Evolutionary conservation across 2,329 filamentous ascomycete species (phyloP), one percentile per base, ranked within the genome.

Genomic region (Diaporthe sp.): DNA sequence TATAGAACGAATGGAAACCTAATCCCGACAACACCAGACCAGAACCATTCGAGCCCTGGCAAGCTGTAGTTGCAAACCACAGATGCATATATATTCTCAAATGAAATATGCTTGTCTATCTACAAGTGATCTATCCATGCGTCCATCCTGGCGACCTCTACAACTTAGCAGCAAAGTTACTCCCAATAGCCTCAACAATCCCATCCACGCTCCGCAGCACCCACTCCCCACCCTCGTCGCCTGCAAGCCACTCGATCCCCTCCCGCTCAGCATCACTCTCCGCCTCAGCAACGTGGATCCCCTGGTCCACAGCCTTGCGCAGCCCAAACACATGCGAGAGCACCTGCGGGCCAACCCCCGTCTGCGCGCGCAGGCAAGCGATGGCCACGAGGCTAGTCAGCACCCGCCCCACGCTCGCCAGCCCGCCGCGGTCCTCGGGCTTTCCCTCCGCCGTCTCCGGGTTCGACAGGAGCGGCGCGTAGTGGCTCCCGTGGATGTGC

Each of bases 261-360:
- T 82, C 81, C 55, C 82, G 79, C 32, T 77, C 79, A 19, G 74
- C 78, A 37, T 71, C 76, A 4, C 66, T 72, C 44, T 83, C 83
- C 13, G 76, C 77, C 77, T 78, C 78, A n/a, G 50, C 32, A 47
- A 44, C 44, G 15, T 76, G 70, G 2, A 55, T 9, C 4, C 71
- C 71, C 74, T 75, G 71, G 76, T 93, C 91, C 69, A 93, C 87
- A 0, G 91, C 93, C 85, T 97, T 97, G 74, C 93, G 84, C 83
- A 97, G 81, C 0, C 94, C 94, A 84, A 95, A 96, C 0, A 97
- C 88, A 83, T 97, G 94, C 77, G 92, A 94, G 25, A 93, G 84
- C 17, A 97, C 94, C 86, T 97, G 94, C 1, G 94, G 94, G 0
- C 92, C 94, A 0, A 97, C 94, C 0, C 94, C 94, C 13, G 93